Evolutionary conservation across 1,284 basidiomycete species (phyloP).

Genomic region (Pyrrhoderma lamaoense): DNA sequence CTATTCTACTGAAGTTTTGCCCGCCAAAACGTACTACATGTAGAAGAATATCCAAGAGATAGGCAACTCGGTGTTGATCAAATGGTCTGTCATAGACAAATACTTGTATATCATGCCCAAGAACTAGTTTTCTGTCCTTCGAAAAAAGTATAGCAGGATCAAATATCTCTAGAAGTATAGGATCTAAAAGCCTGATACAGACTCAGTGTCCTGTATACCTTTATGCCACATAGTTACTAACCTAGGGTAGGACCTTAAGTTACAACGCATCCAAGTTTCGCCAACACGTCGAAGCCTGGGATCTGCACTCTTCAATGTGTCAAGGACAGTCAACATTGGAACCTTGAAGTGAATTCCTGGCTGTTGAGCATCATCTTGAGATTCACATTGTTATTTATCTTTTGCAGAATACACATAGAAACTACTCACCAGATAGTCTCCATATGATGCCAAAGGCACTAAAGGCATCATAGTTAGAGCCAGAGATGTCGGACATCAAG

Average conservation of each 20-base stretch:
- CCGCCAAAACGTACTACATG: conserved; percentile 83
- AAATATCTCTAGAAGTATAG: conserved; percentile 73
- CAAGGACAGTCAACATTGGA: conserved; percentile 84
- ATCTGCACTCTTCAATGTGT: conserved; percentile 72
- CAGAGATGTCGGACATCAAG: conserved; percentile 48
- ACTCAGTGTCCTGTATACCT: conserved; percentile 8
- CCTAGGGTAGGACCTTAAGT: conserved; percentile 85
- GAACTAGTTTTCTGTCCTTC: conserved; percentile 44
- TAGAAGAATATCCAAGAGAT: conserved; percentile 70
- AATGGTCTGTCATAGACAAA: conserved; percentile 69
- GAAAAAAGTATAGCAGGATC: conserved; percentile 56
- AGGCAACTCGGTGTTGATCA: conserved; percentile 66
- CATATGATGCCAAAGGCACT: conserved; percentile 91
- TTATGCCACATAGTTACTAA: conserved; percentile 1
- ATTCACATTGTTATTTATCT: not conserved
- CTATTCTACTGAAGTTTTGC: conserved; percentile 73
- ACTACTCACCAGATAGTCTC: conserved; percentile 72
- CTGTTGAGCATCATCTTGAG: conserved; percentile 68
- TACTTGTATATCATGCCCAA: conserved; percentile 57
- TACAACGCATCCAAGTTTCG: conserved; percentile 95
- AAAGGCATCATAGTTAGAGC: conserved; percentile 54
- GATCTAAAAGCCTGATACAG: conserved; percentile 68
- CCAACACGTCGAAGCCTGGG: conserved; percentile 68
- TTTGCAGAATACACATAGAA: not conserved
- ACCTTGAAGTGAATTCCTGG: conserved; percentile 79